phyloP scores from a whole-genome alignment of 2,329 filamentous ascomycete species.

The Penicillium janthinellum region DNA sequence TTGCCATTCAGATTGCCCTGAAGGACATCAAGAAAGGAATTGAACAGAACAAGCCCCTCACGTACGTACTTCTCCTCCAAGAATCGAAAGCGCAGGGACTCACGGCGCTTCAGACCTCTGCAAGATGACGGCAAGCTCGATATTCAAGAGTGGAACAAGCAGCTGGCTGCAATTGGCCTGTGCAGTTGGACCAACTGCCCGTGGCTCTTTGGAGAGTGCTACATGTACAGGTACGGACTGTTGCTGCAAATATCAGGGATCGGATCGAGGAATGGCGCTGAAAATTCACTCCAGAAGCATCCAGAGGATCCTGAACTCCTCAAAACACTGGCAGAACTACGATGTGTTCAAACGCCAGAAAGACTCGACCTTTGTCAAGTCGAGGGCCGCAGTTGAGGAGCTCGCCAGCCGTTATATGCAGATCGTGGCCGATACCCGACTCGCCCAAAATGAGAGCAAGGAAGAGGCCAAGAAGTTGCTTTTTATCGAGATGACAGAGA shows the following conservation, averaged over 20 bases:
- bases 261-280: neutral
- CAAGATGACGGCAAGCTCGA: slow-evolving; percentile 15
- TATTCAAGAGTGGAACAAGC: slow-evolving; percentile 19
- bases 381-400: slow-evolving; percentile 29
- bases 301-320: slow-evolving; percentile 17
- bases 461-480: slow-evolving; percentile 30
- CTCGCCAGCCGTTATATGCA: slow-evolving; percentile 27
- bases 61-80: slow-evolving; percentile 1
- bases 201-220: slow-evolving; percentile 28
- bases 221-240: slow-evolving; percentile 18
- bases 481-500: slow-evolving; percentile 38
- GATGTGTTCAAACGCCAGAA: slow-evolving; percentile 35
- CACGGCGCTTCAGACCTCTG: slow-evolving; percentile 6
- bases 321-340: slow-evolving; percentile 22
- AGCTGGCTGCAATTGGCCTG: slow-evolving; percentile 11
- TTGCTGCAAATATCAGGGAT: neutral
- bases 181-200: slow-evolving; percentile 19
- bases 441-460: slow-evolving; percentile 5
- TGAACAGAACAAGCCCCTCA: slow-evolving; percentile 6
- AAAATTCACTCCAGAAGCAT: slow-evolving; percentile 9
- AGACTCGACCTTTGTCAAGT: slow-evolving; percentile 31
- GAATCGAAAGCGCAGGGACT: neutral
- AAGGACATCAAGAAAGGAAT: slow-evolving; percentile 12
- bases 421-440: slow-evolving; percentile 1
- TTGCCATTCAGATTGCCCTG: slow-evolving; percentile 13